phyloP scores from a whole-genome alignment of 2,329 filamentous ascomycete genomes.

The Diaporthe australafricana region DNA sequence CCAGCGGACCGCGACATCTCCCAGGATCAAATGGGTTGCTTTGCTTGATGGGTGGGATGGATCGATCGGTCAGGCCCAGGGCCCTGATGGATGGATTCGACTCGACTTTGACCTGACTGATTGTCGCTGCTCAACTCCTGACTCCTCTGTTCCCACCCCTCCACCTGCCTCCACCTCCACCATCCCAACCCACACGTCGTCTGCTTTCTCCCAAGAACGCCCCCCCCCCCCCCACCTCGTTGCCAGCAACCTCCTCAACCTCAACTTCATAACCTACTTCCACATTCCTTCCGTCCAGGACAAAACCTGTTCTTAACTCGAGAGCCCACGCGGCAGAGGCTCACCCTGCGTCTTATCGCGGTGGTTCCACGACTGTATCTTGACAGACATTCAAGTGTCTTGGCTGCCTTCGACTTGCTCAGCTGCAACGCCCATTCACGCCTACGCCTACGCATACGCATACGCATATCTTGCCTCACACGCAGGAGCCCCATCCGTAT shows the following conservation, averaged over 20 bases:
- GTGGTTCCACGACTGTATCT: conserved; percentile 21
- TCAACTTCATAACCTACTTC: neutral
- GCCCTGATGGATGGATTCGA: neutral
- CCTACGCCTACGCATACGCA: no score
- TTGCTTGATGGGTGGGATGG: conserved; percentile 14
- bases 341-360: conserved; percentile 3
- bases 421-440: conserved; percentile 8
- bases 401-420: neutral
- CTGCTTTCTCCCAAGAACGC: neutral
- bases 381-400: neutral
- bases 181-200: conserved; percentile 7
- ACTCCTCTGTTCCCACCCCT: conserved; percentile 7
- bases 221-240: neutral
- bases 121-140: conserved; percentile 20
- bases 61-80: conserved; percentile 10
- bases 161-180: conserved; percentile 3
- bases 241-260: neutral
- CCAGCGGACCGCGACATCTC: conserved; percentile 13
- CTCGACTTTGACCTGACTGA: neutral
- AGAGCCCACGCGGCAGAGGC: neutral
- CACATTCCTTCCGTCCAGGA: neutral
- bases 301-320: neutral
- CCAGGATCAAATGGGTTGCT: conserved; percentile 14
- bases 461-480: neutral
- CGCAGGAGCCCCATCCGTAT: neutral